Percentiles rank a stretch among this genome's conserved stretches.
These are phyloP conservation scores for Phoma sp. DNA, from an alignment of 2,329 filamentous ascomycete species.

Conservation along the genomic window DNA sequence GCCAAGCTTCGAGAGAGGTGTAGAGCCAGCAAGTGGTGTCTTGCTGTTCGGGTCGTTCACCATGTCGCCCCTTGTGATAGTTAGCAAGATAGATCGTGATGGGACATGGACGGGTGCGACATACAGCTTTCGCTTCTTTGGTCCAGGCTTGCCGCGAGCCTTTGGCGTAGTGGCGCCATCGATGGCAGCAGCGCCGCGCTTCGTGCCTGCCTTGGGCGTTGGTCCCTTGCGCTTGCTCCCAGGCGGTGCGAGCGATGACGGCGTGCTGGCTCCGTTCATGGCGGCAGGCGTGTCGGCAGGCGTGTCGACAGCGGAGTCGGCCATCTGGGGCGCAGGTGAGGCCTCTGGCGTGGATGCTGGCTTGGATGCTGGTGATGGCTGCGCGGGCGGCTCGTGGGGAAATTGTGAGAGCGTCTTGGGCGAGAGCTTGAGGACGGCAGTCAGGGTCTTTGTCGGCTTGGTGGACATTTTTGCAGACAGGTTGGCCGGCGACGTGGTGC, in stretches of 20 bases:
- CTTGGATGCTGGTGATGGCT: conserved; percentile 38
- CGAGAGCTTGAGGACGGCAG: conserved; percentile 43
- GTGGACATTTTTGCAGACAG: conserved; percentile 41
- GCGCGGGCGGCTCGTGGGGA: conserved; percentile 34
- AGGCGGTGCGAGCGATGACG: conserved; percentile 53
- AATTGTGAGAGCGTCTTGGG: conserved; percentile 38
- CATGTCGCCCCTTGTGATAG: conserved; percentile 54
- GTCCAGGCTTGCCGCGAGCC: conserved; percentile 83
- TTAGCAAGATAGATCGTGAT: conserved; percentile 29
- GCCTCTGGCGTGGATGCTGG: conserved; percentile 45
- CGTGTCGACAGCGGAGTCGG: conserved; percentile 46
- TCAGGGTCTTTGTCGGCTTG: conserved; percentile 41
- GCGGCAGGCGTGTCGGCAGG: conserved; percentile 51
- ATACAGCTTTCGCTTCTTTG: conserved; percentile 93
- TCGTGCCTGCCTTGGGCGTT: conserved; percentile 68
- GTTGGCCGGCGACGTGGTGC: conserved; percentile 30
- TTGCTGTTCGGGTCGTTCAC: conserved; percentile 52
- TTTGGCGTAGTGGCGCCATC: conserved; percentile 65
- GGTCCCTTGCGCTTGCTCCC: conserved; percentile 79
- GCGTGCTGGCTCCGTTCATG: conserved; percentile 42
- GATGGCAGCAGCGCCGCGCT: conserved; percentile 60
- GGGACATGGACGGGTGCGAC: conserved; percentile 41
- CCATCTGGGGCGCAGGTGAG: conserved; percentile 43
- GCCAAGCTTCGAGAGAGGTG: conserved; percentile 77
- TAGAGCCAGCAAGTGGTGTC: conserved; percentile 49